These are phyloP conservation scores for Nematocida major DNA, from an alignment of 371 early-diverging fungal genomes.

Conservation along the genomic window DNA sequence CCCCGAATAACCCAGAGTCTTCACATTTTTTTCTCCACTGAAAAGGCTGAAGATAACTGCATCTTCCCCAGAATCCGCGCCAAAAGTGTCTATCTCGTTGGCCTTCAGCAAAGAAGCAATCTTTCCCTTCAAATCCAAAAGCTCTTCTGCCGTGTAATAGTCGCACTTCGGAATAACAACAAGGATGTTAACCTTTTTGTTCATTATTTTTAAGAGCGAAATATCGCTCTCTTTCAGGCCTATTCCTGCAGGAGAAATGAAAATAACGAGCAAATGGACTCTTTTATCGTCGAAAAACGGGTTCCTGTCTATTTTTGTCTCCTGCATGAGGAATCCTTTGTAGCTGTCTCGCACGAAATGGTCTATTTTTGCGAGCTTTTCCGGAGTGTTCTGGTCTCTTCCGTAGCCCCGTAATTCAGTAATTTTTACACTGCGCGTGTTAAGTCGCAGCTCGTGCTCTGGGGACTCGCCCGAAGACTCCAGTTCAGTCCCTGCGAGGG, in stretches of 20 bases:
- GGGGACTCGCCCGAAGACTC: neutral
- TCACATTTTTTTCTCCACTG: neutral
- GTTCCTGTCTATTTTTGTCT: slow-evolving; percentile 63
- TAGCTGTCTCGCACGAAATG: slow-evolving; percentile 58
- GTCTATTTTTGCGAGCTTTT: slow-evolving; percentile 52
- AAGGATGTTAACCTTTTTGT: slow-evolving; percentile 59
- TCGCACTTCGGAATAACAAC: slow-evolving; percentile 64
- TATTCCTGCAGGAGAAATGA: slow-evolving; percentile 51
- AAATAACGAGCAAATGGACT: slow-evolving; percentile 61
- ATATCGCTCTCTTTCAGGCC: slow-evolving; percentile 62
- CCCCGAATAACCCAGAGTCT: no score
- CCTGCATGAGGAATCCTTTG: slow-evolving; percentile 61
- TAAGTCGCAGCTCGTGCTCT: neutral
- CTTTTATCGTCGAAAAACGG: slow-evolving; percentile 61
- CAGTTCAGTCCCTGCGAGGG: neutral
- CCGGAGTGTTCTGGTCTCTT: slow-evolving; percentile 18
- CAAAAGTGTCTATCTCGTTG: slow-evolving; percentile 58
- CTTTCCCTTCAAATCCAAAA: slow-evolving; percentile 23
- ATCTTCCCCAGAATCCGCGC: slow-evolving; percentile 10
- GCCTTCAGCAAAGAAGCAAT: slow-evolving; percentile 51
- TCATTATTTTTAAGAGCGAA: slow-evolving; percentile 56
- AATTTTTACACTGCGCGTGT: neutral
- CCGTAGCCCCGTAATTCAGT: slow-evolving; percentile 62
- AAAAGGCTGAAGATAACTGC: neutral
- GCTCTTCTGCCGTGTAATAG: slow-evolving; percentile 55